Conservation (phyloP, 805 yeast genomes). For the Zygotorulaspora florentina region DNA sequence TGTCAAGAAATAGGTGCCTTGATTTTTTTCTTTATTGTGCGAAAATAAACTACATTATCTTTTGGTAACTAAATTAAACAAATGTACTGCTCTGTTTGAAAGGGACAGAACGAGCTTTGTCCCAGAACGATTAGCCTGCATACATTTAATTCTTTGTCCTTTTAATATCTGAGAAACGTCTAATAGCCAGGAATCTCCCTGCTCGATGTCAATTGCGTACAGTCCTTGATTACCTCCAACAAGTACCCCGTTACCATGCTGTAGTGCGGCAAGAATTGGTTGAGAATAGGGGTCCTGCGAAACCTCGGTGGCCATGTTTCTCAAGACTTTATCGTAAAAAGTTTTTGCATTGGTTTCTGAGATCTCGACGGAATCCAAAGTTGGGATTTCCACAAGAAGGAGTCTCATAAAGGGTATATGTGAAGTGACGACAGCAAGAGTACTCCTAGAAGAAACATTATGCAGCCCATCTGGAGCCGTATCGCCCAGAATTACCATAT, state of each 20-base stretch:
- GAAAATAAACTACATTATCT: background rate
- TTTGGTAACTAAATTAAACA: constrained; percentile 2
- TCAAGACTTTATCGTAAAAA: constrained; percentile 25
- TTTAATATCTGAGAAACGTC: constrained; percentile 32
- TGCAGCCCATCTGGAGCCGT: background rate
- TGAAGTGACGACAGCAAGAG: constrained; percentile 63
- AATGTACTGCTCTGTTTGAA: constrained; percentile 17
- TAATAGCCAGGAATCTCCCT: constrained; percentile 28
- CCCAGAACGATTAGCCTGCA: constrained; percentile 16
- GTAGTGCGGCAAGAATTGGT: constrained; percentile 24
- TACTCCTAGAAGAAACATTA: constrained; percentile 7
- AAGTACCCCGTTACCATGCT: constrained; percentile 19
- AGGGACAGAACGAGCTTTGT: constrained; percentile 16
- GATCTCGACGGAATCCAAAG: background rate
- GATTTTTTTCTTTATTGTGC: background rate
- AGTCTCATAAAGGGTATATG: constrained; percentile 75
- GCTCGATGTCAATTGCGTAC: constrained; percentile 27
- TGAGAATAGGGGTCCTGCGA: constrained; percentile 30
- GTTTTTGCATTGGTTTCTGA: constrained; percentile 4
- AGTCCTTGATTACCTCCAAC: constrained; percentile 29
- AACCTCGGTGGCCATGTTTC: constrained; percentile 29
- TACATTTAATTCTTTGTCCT: constrained; percentile 26
- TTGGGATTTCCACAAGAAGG: constrained; percentile 49
- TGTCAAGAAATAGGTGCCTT: background rate
- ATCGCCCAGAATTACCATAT: constrained; percentile 15